phyloP scores from a whole-genome alignment of 305 asterid genomes.

The Nicotiana rustica region DNA sequence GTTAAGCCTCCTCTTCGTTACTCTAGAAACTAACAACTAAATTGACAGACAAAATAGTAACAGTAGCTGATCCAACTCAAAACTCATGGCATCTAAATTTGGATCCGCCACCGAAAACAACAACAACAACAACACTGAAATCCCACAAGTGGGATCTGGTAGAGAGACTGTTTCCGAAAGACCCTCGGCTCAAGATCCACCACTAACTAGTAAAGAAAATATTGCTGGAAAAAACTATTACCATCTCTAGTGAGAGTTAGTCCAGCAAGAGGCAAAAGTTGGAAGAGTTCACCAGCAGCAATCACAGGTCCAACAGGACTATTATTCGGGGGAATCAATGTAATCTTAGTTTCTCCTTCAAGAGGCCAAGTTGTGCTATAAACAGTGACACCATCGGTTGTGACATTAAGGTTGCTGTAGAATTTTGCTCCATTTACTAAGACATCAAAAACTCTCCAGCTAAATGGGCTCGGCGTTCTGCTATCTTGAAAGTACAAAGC shows the following conservation, averaged over 20 bases:
- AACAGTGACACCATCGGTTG: constrained; percentile 65
- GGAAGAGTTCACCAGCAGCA: constrained; percentile 82
- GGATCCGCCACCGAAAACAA: not conserved
- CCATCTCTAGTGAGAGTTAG: constrained; percentile 81
- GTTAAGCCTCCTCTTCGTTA: not conserved
- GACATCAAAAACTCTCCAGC: constrained; percentile 78
- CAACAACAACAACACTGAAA: too few relatives aligned
- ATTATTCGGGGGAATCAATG: constrained; percentile 54
- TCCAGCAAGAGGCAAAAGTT: constrained; percentile 60
- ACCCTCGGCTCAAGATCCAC: not conserved
- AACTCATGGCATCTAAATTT: too few relatives aligned
- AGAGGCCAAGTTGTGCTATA: constrained; percentile 75
- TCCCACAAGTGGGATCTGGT: too few relatives aligned
- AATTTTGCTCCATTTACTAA: constrained; percentile 63
- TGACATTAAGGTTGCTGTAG: constrained; percentile 65
- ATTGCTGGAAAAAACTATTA: constrained; percentile 36
- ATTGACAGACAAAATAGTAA: not conserved
- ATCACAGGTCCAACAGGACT: constrained; percentile 81
- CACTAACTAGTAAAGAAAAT: not conserved
- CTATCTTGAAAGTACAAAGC: constrained; percentile 82
- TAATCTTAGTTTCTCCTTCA: constrained; percentile 55
- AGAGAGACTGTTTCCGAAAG: too few relatives aligned
- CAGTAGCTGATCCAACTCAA: not conserved
- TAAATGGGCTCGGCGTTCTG: constrained; percentile 66
- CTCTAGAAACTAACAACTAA: not conserved